Evolutionary conservation across 2,329 filamentous ascomycete genomes (phyloP).

Genomic region (Davidsoniella eucalypti): DNA sequence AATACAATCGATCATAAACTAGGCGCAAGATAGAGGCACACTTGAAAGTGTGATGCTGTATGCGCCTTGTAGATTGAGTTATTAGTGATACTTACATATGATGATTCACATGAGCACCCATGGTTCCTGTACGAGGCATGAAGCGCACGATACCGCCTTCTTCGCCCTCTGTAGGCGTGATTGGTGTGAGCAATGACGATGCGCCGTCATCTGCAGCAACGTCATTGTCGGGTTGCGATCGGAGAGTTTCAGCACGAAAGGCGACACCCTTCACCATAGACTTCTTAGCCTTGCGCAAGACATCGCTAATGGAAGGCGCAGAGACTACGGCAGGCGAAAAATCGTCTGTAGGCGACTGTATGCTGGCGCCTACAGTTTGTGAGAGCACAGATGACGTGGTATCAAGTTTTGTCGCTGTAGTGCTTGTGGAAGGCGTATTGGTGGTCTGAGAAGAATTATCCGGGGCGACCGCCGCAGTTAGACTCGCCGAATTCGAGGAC

Average conservation of each 20-base stretch:
- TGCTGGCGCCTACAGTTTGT: too few species aligned
- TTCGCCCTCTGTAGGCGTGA: not conserved
- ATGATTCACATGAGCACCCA: constrained; percentile 49
- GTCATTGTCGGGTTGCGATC: constrained; percentile 16
- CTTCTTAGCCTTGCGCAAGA: constrained; percentile 33
- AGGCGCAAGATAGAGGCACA: not conserved
- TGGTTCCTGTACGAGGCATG: constrained; percentile 52
- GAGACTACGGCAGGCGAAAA: too few species aligned
- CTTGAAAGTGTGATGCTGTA: not conserved
- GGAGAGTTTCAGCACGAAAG: constrained; percentile 27
- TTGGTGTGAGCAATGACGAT: not conserved
- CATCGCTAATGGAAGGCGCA: constrained; percentile 25
- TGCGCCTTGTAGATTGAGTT: not conserved
- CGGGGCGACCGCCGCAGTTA: not conserved
- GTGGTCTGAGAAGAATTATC: not conserved
- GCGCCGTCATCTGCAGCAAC: not conserved
- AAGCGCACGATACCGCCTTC: constrained; percentile 32
- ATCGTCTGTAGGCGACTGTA: too few species aligned
- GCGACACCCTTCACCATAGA: constrained; percentile 37
- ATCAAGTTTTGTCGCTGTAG: not conserved
- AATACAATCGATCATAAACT: not conserved
- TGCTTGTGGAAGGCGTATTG: constrained; percentile 18
- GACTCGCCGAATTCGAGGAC: not conserved
- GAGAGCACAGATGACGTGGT: too few species aligned
- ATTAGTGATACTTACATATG: constrained; percentile 52